Percentiles rank a stretch among this genome's conserved stretches.
phyloP scores from a whole-genome alignment of 352 stramenopile species.

The Globisporangium nunn region DNA sequence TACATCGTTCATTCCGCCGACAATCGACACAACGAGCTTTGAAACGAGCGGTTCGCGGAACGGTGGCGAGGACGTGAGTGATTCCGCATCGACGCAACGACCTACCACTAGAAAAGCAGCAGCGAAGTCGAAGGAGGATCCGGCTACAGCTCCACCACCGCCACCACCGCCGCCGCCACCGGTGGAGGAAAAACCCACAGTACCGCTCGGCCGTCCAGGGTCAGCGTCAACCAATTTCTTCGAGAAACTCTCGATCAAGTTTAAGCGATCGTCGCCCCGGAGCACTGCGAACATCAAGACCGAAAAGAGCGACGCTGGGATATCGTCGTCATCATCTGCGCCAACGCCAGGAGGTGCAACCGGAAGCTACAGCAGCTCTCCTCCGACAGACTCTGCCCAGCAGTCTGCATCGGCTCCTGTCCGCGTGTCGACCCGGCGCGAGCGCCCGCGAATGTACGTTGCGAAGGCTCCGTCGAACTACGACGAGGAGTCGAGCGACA shows the following conservation, averaged over 20 bases:
- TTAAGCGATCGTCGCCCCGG: conserved; percentile 58
- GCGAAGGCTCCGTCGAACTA: conserved; percentile 51
- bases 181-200: conserved; percentile 25
- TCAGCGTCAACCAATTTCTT: conserved; percentile 73
- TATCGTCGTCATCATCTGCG: conserved; percentile 1
- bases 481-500: conserved; percentile 83
- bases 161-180: conserved; percentile 22
- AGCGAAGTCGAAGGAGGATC: conserved; percentile 3
- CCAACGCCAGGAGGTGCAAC: not conserved
- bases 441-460: conserved; percentile 75
- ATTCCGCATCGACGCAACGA: not conserved
- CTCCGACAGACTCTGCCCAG: conserved; percentile 4
- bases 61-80: not conserved
- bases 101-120: not conserved
- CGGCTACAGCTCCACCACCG: conserved; percentile 1
- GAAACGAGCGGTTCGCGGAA: not conserved
- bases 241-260: conserved; percentile 76
- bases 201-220: conserved; percentile 12
- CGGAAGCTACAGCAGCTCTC: conserved; percentile 1
- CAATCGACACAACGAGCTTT: conserved; percentile 2
- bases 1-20: conserved; percentile 1
- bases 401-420: conserved; percentile 26
- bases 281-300: conserved; percentile 8
- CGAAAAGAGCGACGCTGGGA: conserved; percentile 3
- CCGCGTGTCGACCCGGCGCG: conserved; percentile 21